These are phyloP conservation scores for Triticum timopheevii DNA, from an alignment of 176 grass and related monocot genomes.

Conservation along the genomic window DNA sequence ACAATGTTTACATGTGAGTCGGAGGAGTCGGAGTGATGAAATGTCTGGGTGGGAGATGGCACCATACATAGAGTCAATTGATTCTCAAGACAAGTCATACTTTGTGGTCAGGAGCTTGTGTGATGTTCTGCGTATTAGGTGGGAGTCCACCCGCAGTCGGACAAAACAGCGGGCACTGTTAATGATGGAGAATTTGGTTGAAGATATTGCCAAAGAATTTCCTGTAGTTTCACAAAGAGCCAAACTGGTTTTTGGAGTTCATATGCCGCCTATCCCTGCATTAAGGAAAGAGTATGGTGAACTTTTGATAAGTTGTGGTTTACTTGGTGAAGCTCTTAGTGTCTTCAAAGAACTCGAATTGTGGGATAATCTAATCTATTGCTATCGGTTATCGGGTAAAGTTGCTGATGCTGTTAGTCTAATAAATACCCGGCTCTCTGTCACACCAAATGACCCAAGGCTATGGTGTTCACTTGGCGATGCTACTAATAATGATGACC, in stretches of 20 bases:
- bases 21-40: not conserved
- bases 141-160: not conserved
- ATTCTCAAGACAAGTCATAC: not conserved
- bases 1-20: not conserved
- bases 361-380: not conserved
- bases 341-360: not conserved
- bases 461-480: constrained; percentile 87
- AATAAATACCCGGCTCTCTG: not conserved
- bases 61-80: not conserved
- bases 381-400: not conserved
- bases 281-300: not conserved
- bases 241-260: not conserved
- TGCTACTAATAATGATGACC: constrained; percentile 68
- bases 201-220: not conserved
- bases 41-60: not conserved
- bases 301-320: not conserved
- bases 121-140: not conserved
- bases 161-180: not conserved
- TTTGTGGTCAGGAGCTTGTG: not conserved
- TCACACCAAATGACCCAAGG: not conserved
- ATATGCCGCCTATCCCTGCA: not conserved
- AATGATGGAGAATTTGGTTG: not conserved
- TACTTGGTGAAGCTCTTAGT: not conserved
- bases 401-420: not conserved
- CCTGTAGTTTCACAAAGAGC: not conserved